Base-by-base conservation (phyloP, 495 filamentous ascomycete genomes). In the Daldinia loculata region DNA sequence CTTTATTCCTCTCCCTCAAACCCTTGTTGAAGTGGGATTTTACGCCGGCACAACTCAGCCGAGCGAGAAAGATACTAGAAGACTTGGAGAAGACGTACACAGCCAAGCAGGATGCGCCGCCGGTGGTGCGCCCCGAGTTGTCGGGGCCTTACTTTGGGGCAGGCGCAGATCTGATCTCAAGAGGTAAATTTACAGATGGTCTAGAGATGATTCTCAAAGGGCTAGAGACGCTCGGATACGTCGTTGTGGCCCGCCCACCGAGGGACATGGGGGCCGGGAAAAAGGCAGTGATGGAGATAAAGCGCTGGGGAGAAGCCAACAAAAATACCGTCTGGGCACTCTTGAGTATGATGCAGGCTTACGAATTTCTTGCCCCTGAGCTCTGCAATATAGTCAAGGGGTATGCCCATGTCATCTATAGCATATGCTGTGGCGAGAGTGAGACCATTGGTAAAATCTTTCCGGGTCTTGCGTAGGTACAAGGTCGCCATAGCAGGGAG, bases 391-490 rank as follows among this genome's bases (percentile, higher is more conserved):
- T 76, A 48, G 80, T 76, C 5, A 70, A 77, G 55, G 63, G 61
- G 17, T 84, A 80, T 74, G 81, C 79, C 4, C 76, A 58, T 7
- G 58, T 79, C 5, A 61, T 75, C 17, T 85, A 85, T 69, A 70
- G 67, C 63, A 80, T 84, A 2, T 77, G 71, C 57, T 61, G 78
- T 34, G 82, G 84, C 0, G 84, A 84, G 70, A 78, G 80, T 29
- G 81, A 81, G 45, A 83, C 82, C 1, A 80, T 84, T 66, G 75
- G 69, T 43, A n/a, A 7, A 45, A 14, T 15, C 12, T 75, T 56
- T n/a, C 63, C 60, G 5, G 60, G 12, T 14, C 8, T 70, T 64
- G 11, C 53, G 30, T 63, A 69, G 26, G 43, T 36, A 52, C n/a
- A 4, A 48, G 43, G 43, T 6, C 4, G 19, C 9, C 3, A 11